Base-by-base conservation (phyloP, 495 filamentous ascomycete genomes). In the Glonium stellatum region DNA sequence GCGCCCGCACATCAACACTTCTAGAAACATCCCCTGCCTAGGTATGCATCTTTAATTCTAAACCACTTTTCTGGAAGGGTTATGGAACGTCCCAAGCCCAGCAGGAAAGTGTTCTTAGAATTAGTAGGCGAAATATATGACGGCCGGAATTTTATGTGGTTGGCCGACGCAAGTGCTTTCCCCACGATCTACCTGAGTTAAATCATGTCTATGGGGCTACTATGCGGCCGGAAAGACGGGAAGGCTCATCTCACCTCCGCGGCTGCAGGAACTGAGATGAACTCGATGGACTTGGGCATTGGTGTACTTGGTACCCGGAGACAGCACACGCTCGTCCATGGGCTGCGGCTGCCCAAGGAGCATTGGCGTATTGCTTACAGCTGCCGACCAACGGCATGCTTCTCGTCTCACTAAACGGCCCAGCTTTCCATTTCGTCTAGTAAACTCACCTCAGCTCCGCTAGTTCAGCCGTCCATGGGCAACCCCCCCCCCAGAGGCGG, bases 261-360 rank as follows among this genome's bases (percentile, higher is more conserved):
- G 21, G 48, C 48, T 51, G 48, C 48, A 51, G 48, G 48, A 51
- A 25, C 48, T 22, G 48, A 51, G 23, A 51, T 23, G 21, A 3
- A 6, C 19, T 13, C 25, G 48, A 15, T 31, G 48, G 23, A 25
- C 6, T 18, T 12, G 21, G 48, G 25, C 19, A 27, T 44, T 44
- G 39, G 18, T 44, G 39, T 13, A 44, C 39, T 11, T 11, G 13
- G 39, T 39, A 15, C 39, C 4, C 2, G 39, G 10, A 11, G 10
- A 44, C 2, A 18, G 18, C 4, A 6, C 48, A 27, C 48, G 48
- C 48, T 51, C 8, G 4, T 25, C 48, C 9, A 51, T 23, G 48
- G 21, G 31, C 48, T 23, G 47, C 36, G 36, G 8, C 8, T 13
- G 39, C 18, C 39, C 39, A 44, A 44, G 39, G 12, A 44, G 2